Conservation (phyloP, 192 early-diverging fungal genomes). For the Lunasporangiospora selenospora region DNA sequence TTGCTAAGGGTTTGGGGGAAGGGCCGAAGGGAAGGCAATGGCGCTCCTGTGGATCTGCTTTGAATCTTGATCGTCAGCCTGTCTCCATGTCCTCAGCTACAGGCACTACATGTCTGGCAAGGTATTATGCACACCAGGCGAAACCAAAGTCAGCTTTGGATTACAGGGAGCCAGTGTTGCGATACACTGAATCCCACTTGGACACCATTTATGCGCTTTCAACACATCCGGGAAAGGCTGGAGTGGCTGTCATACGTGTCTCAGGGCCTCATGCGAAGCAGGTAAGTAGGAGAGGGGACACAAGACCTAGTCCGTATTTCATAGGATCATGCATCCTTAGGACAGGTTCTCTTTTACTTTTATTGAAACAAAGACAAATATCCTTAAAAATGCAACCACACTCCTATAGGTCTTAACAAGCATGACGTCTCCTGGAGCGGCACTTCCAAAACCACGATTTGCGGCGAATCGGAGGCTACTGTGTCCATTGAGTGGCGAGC, state of each 20-base stretch:
- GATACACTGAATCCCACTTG: conserved; percentile 36
- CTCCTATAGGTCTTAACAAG: conserved; percentile 22
- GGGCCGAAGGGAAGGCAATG: not conserved
- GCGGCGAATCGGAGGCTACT: conserved; percentile 52
- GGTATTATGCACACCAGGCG: not conserved
- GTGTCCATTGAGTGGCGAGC: conserved; percentile 48
- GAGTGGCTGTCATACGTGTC: conserved; percentile 78
- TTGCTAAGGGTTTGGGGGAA: not conserved
- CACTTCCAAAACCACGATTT: conserved; percentile 49
- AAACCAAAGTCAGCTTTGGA: not conserved
- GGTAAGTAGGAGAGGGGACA: conserved; percentile 49
- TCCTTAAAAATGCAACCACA: too few species aligned
- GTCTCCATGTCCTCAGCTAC: too few species aligned
- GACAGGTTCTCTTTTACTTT: too few species aligned
- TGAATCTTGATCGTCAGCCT: too few species aligned
- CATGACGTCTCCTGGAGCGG: conserved; percentile 30
- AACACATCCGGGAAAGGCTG: conserved; percentile 76
- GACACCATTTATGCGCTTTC: conserved; percentile 81
- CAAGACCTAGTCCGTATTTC: conserved; percentile 9
- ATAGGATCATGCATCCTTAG: too few species aligned
- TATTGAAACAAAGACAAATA: too few species aligned
- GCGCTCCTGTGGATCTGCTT: not conserved
- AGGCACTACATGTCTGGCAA: too few species aligned
- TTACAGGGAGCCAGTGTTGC: conserved; percentile 1
- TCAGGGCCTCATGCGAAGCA: conserved; percentile 63